These are phyloP conservation scores for Diplodia mutila DNA, from an alignment of 2,329 filamentous ascomycete species.

Conservation along the genomic window DNA sequence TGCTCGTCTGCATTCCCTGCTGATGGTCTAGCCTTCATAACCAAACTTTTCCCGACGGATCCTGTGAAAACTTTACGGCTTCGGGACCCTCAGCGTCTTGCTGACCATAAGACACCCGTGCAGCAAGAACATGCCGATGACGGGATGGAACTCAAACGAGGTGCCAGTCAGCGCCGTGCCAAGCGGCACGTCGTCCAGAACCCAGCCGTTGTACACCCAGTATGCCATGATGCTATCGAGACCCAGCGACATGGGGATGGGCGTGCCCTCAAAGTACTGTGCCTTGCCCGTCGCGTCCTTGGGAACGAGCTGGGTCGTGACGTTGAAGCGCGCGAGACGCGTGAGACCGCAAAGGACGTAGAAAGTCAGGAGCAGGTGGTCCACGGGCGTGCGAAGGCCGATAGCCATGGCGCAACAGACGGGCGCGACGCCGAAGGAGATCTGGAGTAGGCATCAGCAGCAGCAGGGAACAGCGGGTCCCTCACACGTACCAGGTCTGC, in stretches of 20 bases:
- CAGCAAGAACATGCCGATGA: slow-evolving; percentile 77
- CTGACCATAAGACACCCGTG: slow-evolving; percentile 95
- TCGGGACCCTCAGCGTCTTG: slow-evolving; percentile 92
- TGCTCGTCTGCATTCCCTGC: slow-evolving; percentile 3
- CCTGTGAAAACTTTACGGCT: slow-evolving; percentile 57
- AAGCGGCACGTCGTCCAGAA: slow-evolving; percentile 75
- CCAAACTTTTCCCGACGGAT: not conserved
- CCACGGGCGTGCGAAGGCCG: slow-evolving; percentile 79
- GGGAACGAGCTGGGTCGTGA: slow-evolving; percentile 84
- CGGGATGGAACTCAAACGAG: slow-evolving; percentile 79
- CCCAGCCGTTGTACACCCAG: slow-evolving; percentile 82
- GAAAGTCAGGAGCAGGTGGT: slow-evolving; percentile 80
- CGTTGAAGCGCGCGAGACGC: slow-evolving; percentile 94
- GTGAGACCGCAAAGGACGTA: slow-evolving; percentile 96
- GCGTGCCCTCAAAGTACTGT: slow-evolving; percentile 94
- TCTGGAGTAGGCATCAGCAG: slow-evolving; percentile 55
- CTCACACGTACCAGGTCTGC: slow-evolving; percentile 77
- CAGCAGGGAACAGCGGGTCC: not conserved
- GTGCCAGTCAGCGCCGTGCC: slow-evolving; percentile 71
- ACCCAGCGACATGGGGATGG: slow-evolving; percentile 85
- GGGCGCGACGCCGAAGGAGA: slow-evolving; percentile 92
- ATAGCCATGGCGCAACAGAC: slow-evolving; percentile 86
- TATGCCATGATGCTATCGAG: slow-evolving; percentile 85
- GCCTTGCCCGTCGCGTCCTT: slow-evolving; percentile 93
- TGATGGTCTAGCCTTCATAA: slow-evolving; percentile 10